Evolutionary conservation across 768 basidiomycete genomes (phyloP).

Genomic region (Leccinum barrowsii): DNA sequence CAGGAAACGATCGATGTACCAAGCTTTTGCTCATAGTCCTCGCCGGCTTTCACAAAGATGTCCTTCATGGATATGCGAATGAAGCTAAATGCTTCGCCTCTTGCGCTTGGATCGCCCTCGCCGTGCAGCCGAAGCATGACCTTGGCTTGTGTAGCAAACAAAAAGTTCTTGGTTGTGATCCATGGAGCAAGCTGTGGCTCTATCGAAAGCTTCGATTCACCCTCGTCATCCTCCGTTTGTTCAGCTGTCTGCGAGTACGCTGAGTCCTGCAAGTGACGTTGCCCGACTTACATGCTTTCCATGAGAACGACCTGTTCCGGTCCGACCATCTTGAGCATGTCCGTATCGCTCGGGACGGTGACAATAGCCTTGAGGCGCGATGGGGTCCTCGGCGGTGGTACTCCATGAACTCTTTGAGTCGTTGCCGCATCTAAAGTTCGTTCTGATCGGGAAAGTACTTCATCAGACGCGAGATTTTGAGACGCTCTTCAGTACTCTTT

Average conservation of each 20-base stretch:
- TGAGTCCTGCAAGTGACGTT: constrained; percentile 89
- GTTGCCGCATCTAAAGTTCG: constrained; percentile 94
- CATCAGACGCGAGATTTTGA: constrained; percentile 92
- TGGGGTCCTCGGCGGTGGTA: constrained; percentile 92
- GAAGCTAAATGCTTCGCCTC: constrained; percentile 97
- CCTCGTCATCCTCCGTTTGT: constrained; percentile 76
- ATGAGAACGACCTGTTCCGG: constrained; percentile 91
- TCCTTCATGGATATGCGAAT: constrained; percentile 98
- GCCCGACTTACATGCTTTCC: constrained; percentile 97
- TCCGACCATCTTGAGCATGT: constrained; percentile 90
- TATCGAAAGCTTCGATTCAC: constrained; percentile 84
- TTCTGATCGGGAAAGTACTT: constrained; percentile 99
- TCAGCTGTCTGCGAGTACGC: constrained; percentile 88
- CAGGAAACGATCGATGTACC: constrained; percentile 37
- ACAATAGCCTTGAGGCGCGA: constrained; percentile 78
- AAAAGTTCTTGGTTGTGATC: constrained; percentile 97
- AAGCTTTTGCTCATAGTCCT: constrained; percentile 87
- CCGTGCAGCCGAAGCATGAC: constrained; percentile 96
- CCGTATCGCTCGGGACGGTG: constrained; percentile 69
- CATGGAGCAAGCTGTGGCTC: constrained; percentile 98
- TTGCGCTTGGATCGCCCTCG: constrained; percentile 91
- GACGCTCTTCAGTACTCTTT: constrained; percentile 81
- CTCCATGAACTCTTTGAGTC: constrained; percentile 98
- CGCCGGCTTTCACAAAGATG: constrained; percentile 94
- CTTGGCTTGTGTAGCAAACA: constrained; percentile 91